phyloP scores from a whole-genome alignment of 352 stramenopile genomes.

The Phytophthora ohioensis region DNA sequence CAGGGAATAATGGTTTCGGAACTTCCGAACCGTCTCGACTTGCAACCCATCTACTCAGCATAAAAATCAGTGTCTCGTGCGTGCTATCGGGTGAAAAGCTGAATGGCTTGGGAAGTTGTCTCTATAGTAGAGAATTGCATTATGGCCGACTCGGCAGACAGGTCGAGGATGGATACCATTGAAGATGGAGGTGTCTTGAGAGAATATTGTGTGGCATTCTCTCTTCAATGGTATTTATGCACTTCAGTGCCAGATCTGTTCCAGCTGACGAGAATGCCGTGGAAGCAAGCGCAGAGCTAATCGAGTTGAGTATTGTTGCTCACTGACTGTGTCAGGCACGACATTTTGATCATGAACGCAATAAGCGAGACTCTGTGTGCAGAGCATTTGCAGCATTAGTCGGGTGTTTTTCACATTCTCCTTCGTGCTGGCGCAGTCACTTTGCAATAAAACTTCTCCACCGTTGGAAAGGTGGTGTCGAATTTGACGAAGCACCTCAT shows the following conservation, averaged over 20 bases:
- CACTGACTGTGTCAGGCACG: constrained; percentile 26
- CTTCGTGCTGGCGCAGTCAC: constrained; percentile 3
- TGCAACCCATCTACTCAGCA: too few relatives aligned
- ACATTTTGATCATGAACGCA: constrained; percentile 57
- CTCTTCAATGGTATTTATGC: too few relatives aligned
- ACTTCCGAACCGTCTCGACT: too few relatives aligned
- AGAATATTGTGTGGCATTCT: too few relatives aligned
- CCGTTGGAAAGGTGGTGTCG: constrained; percentile 47
- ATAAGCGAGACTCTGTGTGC: constrained; percentile 54
- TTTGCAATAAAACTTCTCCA: constrained; percentile 39
- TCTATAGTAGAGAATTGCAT: too few relatives aligned
- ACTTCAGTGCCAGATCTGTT: not conserved
- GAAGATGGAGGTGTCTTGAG: too few relatives aligned
- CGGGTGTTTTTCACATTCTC: constrained; percentile 25
- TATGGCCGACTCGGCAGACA: too few relatives aligned
- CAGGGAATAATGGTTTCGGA: too few relatives aligned
- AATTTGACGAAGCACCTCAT: constrained; percentile 46
- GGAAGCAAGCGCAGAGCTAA: constrained; percentile 26
- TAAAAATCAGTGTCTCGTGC: too few relatives aligned
- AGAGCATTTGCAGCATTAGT: constrained; percentile 64
- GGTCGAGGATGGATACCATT: too few relatives aligned
- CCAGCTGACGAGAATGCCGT: not conserved
- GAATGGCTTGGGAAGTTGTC: too few relatives aligned
- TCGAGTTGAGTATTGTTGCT: constrained; percentile 4
- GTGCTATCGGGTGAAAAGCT: too few relatives aligned